Base-by-base conservation (phyloP, 2,329 filamentous ascomycete species). In the Paramyrothecium roridum region DNA sequence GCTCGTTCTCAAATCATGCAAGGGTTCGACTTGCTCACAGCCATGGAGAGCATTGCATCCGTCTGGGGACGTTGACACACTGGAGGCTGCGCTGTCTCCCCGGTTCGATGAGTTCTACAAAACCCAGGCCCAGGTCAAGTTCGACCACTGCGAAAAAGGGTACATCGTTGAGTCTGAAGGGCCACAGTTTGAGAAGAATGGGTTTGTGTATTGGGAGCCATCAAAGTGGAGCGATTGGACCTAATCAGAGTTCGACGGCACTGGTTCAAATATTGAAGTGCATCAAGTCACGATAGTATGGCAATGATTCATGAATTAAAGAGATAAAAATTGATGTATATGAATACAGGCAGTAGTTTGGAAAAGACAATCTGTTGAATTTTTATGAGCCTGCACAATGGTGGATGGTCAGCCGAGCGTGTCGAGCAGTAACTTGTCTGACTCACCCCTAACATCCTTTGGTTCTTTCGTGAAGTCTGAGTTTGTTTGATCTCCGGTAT, bases 1-100 rank as follows among this genome's bases (percentile, higher is more conserved):
- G 50, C 70, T 87, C 56, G 80, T 86, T 1, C 72, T 85, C 23
- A 87, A 87, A 69, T 81, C 81, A 3, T 87, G 85, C 68, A 80
- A 80, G 63, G 80, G 76, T 8, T 60, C 71, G 11, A 73, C 75
- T 0, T 87, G 85, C 61, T 70, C 76, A 3, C 68, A 77, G 26
- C 85, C 85, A 0, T 87, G 85, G 85, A 70, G 70, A 17, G 74
- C 75, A 2, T 68, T 87, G 2, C 83, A 86, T 59, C 83, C 83
- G 0, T 68, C 67, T 2, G 80, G 80, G 1, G 65, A 76, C 26
- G 84, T 87, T 1, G 64, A 66, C 22, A 82, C 66, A 21, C 67
- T 88, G 2, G 64, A 66, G 1, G 80, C 84, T 53, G 84, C 84
- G 0, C 67, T 87, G 55, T 53, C 70, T 3, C 20, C 62, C 0